Conservation (phyloP, 495 filamentous ascomycete species). For the Neurospora sp. region DNA sequence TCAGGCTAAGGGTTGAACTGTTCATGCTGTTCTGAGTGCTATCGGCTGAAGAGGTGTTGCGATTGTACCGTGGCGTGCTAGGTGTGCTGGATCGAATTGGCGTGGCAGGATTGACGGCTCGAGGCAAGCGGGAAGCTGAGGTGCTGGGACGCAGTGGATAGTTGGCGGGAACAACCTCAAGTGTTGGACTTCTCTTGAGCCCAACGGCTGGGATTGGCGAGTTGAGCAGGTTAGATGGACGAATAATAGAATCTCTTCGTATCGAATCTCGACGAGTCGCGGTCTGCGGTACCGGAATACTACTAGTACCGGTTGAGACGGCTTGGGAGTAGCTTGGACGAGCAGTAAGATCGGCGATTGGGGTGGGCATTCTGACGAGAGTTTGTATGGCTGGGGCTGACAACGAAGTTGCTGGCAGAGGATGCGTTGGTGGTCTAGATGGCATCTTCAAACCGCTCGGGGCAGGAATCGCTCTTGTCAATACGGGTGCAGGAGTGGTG, state of each 20-base stretch:
- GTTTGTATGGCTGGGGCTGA: neutral
- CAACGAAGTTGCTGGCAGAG: neutral
- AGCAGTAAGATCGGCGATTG: conserved; percentile 1
- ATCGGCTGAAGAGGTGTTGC: conserved; percentile 23
- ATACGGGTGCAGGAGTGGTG: neutral
- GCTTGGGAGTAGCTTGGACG: conserved; percentile 15
- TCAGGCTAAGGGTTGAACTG: conserved; percentile 21
- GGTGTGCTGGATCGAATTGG: conserved; percentile 23
- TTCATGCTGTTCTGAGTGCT: conserved; percentile 26
- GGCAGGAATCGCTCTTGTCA: neutral
- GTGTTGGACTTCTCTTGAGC: conserved; percentile 7
- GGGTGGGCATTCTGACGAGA: neutral
- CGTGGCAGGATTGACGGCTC: conserved; percentile 17
- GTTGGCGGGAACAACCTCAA: conserved; percentile 7
- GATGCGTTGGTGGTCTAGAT: conserved; percentile 7
- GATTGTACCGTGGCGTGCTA: conserved; percentile 4
- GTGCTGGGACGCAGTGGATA: conserved; percentile 17
- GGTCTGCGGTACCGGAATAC: neutral
- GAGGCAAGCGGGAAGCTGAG: conserved; percentile 22
- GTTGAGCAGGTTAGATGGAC: neutral
- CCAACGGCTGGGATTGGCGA: neutral
- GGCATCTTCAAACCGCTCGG: conserved; percentile 11
- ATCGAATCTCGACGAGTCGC: conserved; percentile 1
- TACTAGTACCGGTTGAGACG: neutral
- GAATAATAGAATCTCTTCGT: conserved; percentile 4